phyloP scores from a whole-genome alignment of 2,329 filamentous ascomycete species.

The Monosporascus cannonballus region DNA sequence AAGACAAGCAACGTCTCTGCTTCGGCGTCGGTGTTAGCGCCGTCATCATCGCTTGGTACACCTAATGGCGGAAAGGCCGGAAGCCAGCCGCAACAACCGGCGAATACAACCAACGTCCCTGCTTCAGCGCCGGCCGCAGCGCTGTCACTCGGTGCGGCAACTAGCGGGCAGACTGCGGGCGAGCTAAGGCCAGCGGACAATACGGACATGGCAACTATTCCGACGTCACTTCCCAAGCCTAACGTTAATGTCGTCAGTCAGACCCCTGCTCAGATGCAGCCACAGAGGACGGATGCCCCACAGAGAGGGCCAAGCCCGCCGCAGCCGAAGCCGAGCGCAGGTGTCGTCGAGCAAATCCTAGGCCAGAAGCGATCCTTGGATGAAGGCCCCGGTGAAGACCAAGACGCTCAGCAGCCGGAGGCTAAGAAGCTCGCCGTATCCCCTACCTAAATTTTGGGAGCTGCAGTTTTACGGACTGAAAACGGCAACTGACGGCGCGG shows the following conservation, averaged over 20 bases:
- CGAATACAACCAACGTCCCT: not conserved
- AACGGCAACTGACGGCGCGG: too few species aligned
- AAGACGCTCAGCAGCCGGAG: constrained; percentile 20
- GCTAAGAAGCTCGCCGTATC: constrained; percentile 19
- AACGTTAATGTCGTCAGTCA: not conserved
- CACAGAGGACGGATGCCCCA: constrained; percentile 4
- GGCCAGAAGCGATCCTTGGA: constrained; percentile 17
- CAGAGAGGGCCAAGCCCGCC: not conserved
- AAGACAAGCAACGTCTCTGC: not conserved
- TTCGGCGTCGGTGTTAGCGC: constrained; percentile 4
- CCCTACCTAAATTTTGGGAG: not conserved
- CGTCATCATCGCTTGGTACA: not conserved
- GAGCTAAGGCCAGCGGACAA: not conserved
- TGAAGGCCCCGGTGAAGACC: constrained; percentile 13
- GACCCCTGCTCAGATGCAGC: not conserved
- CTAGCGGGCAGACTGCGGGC: not conserved
- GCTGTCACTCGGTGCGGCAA: not conserved
- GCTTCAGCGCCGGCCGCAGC: constrained; percentile 3
- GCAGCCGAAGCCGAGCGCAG: constrained; percentile 13
- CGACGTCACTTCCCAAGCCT: not conserved
- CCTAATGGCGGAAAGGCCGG: not conserved
- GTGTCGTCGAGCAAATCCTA: constrained; percentile 20
- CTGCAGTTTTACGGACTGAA: too few species aligned
- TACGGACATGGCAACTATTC: not conserved
- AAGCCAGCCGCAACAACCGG: constrained; percentile 2